Percentiles rank a stretch among this genome's conserved stretches.
Evolutionary conservation across 352 stramenopile species (phyloP).

Genomic region (Globisporangium echinulatum): DNA sequence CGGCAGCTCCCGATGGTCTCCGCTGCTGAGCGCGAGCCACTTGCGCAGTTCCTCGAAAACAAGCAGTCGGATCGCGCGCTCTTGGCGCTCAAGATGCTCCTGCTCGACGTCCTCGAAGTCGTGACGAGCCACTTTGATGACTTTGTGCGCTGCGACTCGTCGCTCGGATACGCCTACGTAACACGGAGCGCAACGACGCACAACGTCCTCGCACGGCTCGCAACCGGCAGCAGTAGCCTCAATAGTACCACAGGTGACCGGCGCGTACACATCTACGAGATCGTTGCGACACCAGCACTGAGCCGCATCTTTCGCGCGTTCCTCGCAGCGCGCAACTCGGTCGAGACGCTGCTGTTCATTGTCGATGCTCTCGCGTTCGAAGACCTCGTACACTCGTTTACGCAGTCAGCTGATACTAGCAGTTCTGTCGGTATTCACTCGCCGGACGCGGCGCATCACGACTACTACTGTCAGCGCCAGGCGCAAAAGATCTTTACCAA

Average conservation of each 20-base stretch:
- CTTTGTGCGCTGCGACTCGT: constrained; percentile 33
- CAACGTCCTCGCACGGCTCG: constrained; percentile 48
- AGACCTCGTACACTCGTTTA: constrained; percentile 54
- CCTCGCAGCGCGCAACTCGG: constrained; percentile 42
- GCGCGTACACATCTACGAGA: constrained; percentile 37
- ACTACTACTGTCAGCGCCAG: constrained; percentile 46
- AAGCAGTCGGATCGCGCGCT: constrained; percentile 34
- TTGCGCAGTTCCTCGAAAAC: constrained; percentile 40
- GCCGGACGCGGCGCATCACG: constrained; percentile 28
- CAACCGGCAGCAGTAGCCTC: constrained; percentile 19
- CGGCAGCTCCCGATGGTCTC: constrained; percentile 50
- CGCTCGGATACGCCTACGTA: constrained; percentile 30
- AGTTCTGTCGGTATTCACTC: constrained; percentile 6
- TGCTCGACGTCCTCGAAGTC: constrained; percentile 53
- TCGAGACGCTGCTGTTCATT: constrained; percentile 60
- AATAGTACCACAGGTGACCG: constrained; percentile 30
- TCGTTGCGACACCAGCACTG: constrained; percentile 39
- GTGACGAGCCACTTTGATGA: constrained; percentile 52
- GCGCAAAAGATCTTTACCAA: constrained; percentile 78
- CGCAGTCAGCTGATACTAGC: background rate
- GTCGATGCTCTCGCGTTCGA: constrained; percentile 62
- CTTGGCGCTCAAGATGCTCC: constrained; percentile 52
- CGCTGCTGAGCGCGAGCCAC: constrained; percentile 31
- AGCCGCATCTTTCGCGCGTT: constrained; percentile 59
- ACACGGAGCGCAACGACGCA: constrained; percentile 36